These are phyloP conservation scores for Talaromyces islandicus DNA, from an alignment of 2,329 filamentous ascomycete species.

Conservation along the genomic window DNA sequence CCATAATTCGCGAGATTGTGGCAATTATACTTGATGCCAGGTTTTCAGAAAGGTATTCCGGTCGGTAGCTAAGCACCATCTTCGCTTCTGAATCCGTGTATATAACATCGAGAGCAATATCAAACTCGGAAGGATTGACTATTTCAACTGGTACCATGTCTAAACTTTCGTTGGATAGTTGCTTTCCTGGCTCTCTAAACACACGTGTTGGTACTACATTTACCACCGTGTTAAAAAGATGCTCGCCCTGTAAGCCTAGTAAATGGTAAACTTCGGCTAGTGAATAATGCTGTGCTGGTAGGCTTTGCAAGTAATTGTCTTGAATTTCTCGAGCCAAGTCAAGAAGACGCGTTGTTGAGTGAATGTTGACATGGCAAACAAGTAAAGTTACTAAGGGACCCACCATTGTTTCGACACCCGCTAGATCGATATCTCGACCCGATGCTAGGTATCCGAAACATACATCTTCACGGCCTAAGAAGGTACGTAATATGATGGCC, in stretches of 20 bases:
- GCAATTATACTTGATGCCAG: neutral
- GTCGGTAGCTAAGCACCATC: neutral
- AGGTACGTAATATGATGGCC: slow-evolving; percentile 30
- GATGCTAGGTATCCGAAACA: slow-evolving; percentile 36
- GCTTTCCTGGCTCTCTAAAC: neutral
- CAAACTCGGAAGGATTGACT: neutral
- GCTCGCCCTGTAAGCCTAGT: neutral
- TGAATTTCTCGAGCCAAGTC: neutral
- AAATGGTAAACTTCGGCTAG: slow-evolving; percentile 1
- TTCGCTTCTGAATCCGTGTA: neutral
- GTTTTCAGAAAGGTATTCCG: neutral
- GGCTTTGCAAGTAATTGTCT: neutral
- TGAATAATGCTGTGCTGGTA: neutral
- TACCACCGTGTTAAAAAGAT: neutral
- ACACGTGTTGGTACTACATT: neutral
- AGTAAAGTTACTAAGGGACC: slow-evolving; percentile 25
- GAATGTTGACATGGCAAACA: slow-evolving; percentile 9
- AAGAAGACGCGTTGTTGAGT: neutral
- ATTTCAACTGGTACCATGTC: neutral
- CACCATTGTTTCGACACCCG: slow-evolving; percentile 26
- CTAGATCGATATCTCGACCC: slow-evolving; percentile 34
- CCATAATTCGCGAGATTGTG: neutral
- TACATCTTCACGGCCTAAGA: slow-evolving; percentile 31
- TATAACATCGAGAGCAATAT: neutral
- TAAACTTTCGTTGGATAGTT: neutral